These are phyloP conservation scores for Leccinum boreale DNA, from an alignment of 768 basidiomycete species.

Conservation along the genomic window DNA sequence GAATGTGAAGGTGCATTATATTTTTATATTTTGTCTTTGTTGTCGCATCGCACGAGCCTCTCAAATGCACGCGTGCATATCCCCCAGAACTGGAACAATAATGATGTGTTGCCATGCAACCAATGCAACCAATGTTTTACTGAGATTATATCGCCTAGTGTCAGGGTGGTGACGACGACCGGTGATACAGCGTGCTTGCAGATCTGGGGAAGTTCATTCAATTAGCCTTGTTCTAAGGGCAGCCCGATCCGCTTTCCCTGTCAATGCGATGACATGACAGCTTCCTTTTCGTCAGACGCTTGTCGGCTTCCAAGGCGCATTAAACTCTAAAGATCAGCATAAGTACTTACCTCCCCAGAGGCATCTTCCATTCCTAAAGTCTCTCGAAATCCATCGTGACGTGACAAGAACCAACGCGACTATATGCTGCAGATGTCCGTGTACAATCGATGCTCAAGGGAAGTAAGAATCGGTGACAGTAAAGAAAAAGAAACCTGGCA, in stretches of 20 bases:
- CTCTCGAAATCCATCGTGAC: background rate
- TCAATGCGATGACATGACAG: background rate
- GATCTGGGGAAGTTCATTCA: background rate
- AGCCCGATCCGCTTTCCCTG: background rate
- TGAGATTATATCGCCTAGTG: background rate
- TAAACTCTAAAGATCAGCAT: background rate
- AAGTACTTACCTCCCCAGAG: background rate
- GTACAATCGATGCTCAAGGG: background rate
- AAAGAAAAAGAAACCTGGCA: background rate
- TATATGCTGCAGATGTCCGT: background rate
- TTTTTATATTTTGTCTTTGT: background rate
- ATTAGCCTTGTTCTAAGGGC: background rate
- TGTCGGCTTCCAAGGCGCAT: background rate
- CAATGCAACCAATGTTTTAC: background rate
- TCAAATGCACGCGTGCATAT: conserved; percentile 1
- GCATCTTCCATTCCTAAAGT: background rate
- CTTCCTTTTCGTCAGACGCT: background rate
- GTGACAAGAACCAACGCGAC: background rate
- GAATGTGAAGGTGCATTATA: conserved; percentile 20
- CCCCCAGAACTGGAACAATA: background rate
- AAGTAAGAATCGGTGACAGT: background rate
- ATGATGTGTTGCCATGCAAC: background rate
- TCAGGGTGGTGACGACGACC: background rate
- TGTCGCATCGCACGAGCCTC: background rate
- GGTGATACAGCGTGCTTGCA: background rate